Evolutionary conservation across 306 rosid species (phyloP).

Genomic region (Cucumis melo): DNA sequence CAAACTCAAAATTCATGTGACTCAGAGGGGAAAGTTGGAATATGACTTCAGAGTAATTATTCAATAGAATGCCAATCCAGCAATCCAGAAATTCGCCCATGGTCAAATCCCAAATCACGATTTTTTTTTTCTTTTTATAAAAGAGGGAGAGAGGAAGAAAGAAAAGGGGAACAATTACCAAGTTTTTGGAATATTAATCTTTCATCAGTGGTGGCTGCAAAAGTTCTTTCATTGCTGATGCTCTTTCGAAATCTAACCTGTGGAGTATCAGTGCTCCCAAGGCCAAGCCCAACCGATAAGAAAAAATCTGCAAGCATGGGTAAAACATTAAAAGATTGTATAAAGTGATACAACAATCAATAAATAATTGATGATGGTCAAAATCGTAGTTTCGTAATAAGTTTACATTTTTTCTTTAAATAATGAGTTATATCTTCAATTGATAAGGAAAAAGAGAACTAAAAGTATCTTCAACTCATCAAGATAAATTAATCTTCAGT

Average conservation of each 20-base stretch:
- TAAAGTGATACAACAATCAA: constrained; percentile 11
- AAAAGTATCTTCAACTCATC: neutral
- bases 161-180: constrained; percentile 27
- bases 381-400: neutral
- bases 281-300: constrained; percentile 80
- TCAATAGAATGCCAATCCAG: neutral
- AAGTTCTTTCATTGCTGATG: constrained; percentile 86
- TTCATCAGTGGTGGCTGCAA: constrained; percentile 68
- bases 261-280: constrained; percentile 61
- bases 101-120: neutral
- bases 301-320: constrained; percentile 56
- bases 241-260: constrained; percentile 63
- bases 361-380: neutral
- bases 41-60: neutral
- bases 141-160: neutral
- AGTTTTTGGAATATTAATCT: constrained; percentile 32
- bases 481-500: neutral
- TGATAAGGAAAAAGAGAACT: neutral
- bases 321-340: neutral
- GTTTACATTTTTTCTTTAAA: neutral
- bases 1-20: neutral
- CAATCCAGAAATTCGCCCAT: neutral
- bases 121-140: neutral
- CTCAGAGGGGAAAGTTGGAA: neutral
- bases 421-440: neutral